phyloP scores from a whole-genome alignment of 2,329 filamentous ascomycete species.

The Rutstroemia sydowiana region DNA sequence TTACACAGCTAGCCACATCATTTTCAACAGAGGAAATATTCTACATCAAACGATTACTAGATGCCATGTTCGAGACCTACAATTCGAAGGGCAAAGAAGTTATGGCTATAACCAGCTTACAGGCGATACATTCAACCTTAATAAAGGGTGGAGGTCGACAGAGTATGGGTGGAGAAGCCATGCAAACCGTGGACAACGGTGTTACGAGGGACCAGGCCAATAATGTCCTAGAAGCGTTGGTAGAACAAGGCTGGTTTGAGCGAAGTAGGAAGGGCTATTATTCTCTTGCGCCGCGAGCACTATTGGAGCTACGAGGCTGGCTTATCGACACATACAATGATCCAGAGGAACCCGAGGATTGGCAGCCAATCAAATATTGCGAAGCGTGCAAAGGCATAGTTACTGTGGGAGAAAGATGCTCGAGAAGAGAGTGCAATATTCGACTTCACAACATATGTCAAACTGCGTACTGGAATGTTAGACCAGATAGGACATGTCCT shows the following conservation, averaged over 20 bases:
- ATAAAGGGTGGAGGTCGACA: slow-evolving; percentile 39
- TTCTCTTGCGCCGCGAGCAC: slow-evolving; percentile 63
- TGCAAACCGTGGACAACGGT: slow-evolving; percentile 39
- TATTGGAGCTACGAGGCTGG: slow-evolving; percentile 82
- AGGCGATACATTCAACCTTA: slow-evolving; percentile 67
- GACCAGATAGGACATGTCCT: slow-evolving; percentile 53
- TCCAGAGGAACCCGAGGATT: slow-evolving; percentile 48
- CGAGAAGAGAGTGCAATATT: slow-evolving; percentile 56
- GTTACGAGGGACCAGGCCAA: slow-evolving; percentile 76
- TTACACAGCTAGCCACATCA: slow-evolving; percentile 81
- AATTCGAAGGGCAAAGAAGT: slow-evolving; percentile 76
- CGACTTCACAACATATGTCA: slow-evolving; percentile 73
- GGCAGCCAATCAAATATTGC: slow-evolving; percentile 77
- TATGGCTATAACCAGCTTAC: slow-evolving; percentile 72
- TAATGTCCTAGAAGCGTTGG: slow-evolving; percentile 57
- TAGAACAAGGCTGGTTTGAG: slow-evolving; percentile 80
- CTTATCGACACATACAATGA: slow-evolving; percentile 89
- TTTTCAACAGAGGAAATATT: slow-evolving; percentile 78
- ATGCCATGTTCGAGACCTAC: slow-evolving; percentile 85
- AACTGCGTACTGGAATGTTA: slow-evolving; percentile 62
- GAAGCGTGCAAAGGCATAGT: slow-evolving; percentile 84
- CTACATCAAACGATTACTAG: slow-evolving; percentile 80
- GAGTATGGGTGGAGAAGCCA: slow-evolving; percentile 23
- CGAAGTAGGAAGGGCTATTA: slow-evolving; percentile 66
- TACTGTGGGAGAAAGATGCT: slow-evolving; percentile 74